Percentiles rank a stretch among this genome's conserved stretches.
Conservation (phyloP, 371 early-diverging fungal genomes). For the Lichtheimia ramosa region DNA sequence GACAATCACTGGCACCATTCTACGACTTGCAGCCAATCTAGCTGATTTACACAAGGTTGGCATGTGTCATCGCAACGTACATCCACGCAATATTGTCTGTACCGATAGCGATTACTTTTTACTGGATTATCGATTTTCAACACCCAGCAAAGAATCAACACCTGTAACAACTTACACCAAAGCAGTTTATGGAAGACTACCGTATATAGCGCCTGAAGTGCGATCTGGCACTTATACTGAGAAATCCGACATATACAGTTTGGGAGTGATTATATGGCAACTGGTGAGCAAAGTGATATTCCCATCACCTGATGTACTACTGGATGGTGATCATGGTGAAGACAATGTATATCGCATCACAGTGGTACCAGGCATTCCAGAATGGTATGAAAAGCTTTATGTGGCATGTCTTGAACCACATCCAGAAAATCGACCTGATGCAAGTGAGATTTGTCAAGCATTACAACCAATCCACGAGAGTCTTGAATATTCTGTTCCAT, state of each 20-base stretch:
- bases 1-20: slow-evolving; percentile 46
- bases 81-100: slow-evolving; percentile 46
- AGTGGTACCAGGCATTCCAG: slow-evolving; percentile 39
- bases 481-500: slow-evolving; percentile 34
- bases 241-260: slow-evolving; percentile 47
- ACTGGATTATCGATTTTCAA: slow-evolving; percentile 51
- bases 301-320: slow-evolving; percentile 45
- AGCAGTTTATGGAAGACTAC: slow-evolving; percentile 47
- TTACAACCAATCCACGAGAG: slow-evolving; percentile 38
- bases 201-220: slow-evolving; percentile 51
- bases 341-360: slow-evolving; percentile 44
- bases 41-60: slow-evolving; percentile 45
- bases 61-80: slow-evolving; percentile 48
- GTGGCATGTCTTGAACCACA: slow-evolving; percentile 39
- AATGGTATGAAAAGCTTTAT: slow-evolving; percentile 42
- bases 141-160: slow-evolving; percentile 38
- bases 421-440: slow-evolving; percentile 44
- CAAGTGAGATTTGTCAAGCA: slow-evolving; percentile 32
- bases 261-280: slow-evolving; percentile 52
- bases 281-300: slow-evolving; percentile 51
- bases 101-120: slow-evolving; percentile 50
- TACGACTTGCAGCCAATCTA: slow-evolving; percentile 38
- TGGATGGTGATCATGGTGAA: slow-evolving; percentile 20
- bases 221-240: slow-evolving; percentile 45
- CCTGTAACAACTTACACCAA: slow-evolving; percentile 44